Evolutionary conservation across 805 yeast genomes (phyloP).

Genomic region (Candida stauntonica): DNA sequence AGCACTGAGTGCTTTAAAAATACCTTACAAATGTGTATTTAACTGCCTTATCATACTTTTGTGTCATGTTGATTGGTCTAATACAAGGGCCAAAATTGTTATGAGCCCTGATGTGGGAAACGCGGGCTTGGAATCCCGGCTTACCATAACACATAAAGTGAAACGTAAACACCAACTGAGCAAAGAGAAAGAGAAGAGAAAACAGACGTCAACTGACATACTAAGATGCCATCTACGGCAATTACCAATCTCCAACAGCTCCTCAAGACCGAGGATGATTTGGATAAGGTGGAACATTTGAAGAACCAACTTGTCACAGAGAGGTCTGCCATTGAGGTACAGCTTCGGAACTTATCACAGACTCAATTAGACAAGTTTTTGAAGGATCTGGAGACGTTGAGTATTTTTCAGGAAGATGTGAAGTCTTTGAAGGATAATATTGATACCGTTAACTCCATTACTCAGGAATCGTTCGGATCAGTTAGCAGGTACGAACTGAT

Average conservation of each 20-base stretch:
- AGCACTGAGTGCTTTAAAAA: no score
- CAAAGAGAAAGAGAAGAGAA: background rate
- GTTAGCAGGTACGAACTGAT: constrained; percentile 68
- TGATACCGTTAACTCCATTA: constrained; percentile 41
- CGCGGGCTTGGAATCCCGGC: no score
- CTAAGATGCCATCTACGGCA: constrained; percentile 14
- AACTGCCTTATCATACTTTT: no score
- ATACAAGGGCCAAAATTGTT: no score
- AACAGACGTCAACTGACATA: no score
- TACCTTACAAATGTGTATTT: no score
- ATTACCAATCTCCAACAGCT: constrained; percentile 30
- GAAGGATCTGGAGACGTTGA: constrained; percentile 36
- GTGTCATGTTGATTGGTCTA: no score
- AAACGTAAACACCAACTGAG: background rate
- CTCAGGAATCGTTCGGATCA: constrained; percentile 52
- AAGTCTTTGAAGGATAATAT: constrained; percentile 44
- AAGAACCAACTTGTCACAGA: constrained; percentile 60
- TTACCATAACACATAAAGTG: no score
- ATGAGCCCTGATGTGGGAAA: no score
- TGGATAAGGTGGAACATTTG: constrained; percentile 47
- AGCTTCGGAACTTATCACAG: constrained; percentile 32
- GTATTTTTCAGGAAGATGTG: constrained; percentile 41
- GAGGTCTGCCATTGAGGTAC: constrained; percentile 64
- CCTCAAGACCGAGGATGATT: constrained; percentile 42
- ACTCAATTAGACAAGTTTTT: constrained; percentile 56